Base-by-base conservation (phyloP, 1,139 yeast species). In the Zygosaccharomyces pseudobailii region DNA sequence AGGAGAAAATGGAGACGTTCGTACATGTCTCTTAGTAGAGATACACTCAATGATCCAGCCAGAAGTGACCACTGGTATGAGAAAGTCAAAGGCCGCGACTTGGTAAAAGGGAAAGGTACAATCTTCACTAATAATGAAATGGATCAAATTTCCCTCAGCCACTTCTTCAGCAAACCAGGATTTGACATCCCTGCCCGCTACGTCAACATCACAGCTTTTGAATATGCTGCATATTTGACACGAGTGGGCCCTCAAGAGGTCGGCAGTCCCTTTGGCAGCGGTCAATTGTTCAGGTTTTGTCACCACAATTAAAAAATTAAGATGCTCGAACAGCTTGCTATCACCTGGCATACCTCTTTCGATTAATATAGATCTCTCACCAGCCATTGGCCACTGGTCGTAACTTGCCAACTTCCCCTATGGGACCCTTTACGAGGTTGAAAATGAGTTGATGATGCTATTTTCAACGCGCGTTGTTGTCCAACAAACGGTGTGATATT, bases 21-120 rank as follows among this genome's bases (percentile, higher is more conserved):
- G 79, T 38, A 77, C 72, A 17, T 74, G 66, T 52, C 76, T 75
- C 1, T 69, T 69, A 21, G 65, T 66, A 6, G 62, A 59, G 0
- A 78, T 62, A 7, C 84, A 78, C 36, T 76, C 80, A 34, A 65
- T 56, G 1, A 87, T 72, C 92, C 95, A 89, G 2, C 71, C 67
- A 0, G 82, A 74, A 0, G 78, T 75, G 2, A 87, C 84, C 1
- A 87, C 79, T 0, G 95, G 92, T 13, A 87, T 74, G 78, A 85
- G 72, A 30, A 76, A 67, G 19, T 72, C 72, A 40, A 71, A 72
- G 2, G 84, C 76, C 3, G 63, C 65, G 13, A 68, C 63, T 4
- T 63, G 62, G 57, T 81, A 84, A 36, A 81, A 81, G 6, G 77
- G 74, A 54, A 84, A 85, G 24, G 77, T 73, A 3, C 72, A 63